A percentile compares a stretch with the other conserved stretches of the same genome.
Evolutionary conservation across 2,329 filamentous ascomycete genomes (phyloP).

Genomic region (Aureobasidium lini): DNA sequence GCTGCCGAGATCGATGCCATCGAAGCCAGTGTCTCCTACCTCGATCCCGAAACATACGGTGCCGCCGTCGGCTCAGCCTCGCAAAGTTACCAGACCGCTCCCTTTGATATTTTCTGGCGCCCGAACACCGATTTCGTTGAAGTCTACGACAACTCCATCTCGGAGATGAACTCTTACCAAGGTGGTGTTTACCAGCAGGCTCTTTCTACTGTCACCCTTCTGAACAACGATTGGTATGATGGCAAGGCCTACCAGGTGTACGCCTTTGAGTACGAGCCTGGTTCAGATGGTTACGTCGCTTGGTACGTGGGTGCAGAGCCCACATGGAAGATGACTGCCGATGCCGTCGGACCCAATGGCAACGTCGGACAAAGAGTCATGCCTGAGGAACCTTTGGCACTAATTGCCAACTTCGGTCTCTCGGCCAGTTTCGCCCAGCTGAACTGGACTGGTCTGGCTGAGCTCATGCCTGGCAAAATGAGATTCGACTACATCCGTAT

Average conservation of each 20-base stretch:
- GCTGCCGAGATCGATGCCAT: slow-evolving; percentile 66
- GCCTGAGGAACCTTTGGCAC: slow-evolving; percentile 59
- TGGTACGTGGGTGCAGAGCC: slow-evolving; percentile 61
- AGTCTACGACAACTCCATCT: slow-evolving; percentile 53
- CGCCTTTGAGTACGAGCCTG: slow-evolving; percentile 57
- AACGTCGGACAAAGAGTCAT: slow-evolving; percentile 60
- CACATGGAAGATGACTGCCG: slow-evolving; percentile 56
- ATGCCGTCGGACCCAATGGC: slow-evolving; percentile 58
- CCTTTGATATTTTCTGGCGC: slow-evolving; percentile 58
- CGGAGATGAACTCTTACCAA: slow-evolving; percentile 52
- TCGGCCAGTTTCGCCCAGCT: slow-evolving; percentile 57
- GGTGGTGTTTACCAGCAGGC: slow-evolving; percentile 58
- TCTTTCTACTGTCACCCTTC: slow-evolving; percentile 51
- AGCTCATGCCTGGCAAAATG: slow-evolving; percentile 56
- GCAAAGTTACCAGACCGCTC: slow-evolving; percentile 60
- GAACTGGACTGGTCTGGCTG: slow-evolving; percentile 49
- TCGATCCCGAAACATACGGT: slow-evolving; percentile 40
- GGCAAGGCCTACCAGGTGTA: slow-evolving; percentile 56
- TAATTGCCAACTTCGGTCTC: slow-evolving; percentile 66
- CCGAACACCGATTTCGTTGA: slow-evolving; percentile 48
- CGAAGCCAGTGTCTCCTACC: slow-evolving; percentile 54
- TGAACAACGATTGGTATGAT: slow-evolving; percentile 62
- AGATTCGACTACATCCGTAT: slow-evolving; percentile 64
- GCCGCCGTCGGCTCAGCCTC: slow-evolving; percentile 55
- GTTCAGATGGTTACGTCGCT: slow-evolving; percentile 52